Evolutionary conservation across 225 moss, liverwort and hornwort genomes (phyloP), one percentile per base, ranked within the genome.

Genomic region (Bryum argenteum): DNA sequence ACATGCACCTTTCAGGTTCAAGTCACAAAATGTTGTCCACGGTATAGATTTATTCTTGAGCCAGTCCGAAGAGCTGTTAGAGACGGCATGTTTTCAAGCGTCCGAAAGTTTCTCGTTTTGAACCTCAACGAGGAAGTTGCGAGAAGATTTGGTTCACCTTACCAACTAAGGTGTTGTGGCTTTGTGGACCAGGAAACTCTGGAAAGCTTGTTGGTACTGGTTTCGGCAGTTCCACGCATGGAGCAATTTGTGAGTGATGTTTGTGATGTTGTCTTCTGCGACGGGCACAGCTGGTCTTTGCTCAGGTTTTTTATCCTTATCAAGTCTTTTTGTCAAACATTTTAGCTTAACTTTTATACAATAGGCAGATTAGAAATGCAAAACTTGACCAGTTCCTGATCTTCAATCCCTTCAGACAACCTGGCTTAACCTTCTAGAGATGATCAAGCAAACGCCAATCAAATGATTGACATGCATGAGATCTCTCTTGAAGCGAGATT

Each of bases 151-250:
- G 23, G 39, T n/a, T 33, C 22, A 61, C 14, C 72, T 57, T 65
- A 51, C 62, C 33, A 38, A 54, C 65, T n/a, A 42, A 56, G 42
- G 37, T 37, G 22, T 54, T 53, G 54, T 63, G 57, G 28, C 51
- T 42, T 23, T 72, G 40, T 77, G 79, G 43, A 77, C 75, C 81
- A 95, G 92, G 95, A 87, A 80, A 91, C 90, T 50, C 70, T 95
- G 78, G 89, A 95, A 75, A 89, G 89, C 73, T 88, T 95, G 89
- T 77, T 95, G 40, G 82, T 90, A 48, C 87, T 95, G 3, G 89
- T 90, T 19, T 85, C 82, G 60, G 95, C 90, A 65, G 87, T 95
- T 58, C 95, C 92, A 37, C 85, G 95, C 51, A 90, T 95, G 95
- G 92, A 95, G 80, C 70, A 85, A 69, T 95, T 95, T 73, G 89